Evolutionary conservation across 164 flowering plant species (phyloP).

Genomic region (Piper longum): DNA sequence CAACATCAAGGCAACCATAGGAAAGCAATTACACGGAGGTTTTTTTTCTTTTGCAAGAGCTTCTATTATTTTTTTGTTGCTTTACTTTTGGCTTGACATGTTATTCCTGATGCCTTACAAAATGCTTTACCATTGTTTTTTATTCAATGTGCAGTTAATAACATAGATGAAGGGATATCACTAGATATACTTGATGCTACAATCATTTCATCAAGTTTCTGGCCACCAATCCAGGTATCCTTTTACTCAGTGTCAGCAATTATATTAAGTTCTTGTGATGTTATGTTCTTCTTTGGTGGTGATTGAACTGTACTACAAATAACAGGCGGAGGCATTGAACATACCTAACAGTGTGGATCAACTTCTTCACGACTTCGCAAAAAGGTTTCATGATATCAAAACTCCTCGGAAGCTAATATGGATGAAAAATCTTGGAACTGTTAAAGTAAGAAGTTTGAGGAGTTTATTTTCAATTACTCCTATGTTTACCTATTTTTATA

Average conservation of each 20-base stretch:
- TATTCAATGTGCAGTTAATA: constrained; percentile 12
- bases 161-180: constrained; percentile 31
- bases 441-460: constrained; percentile 47
- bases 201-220: constrained; percentile 86
- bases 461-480: not conserved
- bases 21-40: constrained; percentile 42
- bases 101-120: not conserved
- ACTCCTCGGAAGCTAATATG: constrained; percentile 90
- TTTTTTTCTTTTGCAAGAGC: not conserved
- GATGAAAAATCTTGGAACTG: constrained; percentile 94
- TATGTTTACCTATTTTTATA: too few species aligned
- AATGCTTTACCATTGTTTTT: constrained; percentile 21
- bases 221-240: constrained; percentile 96
- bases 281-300: not conserved
- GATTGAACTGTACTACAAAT: constrained; percentile 13
- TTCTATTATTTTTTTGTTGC: not conserved
- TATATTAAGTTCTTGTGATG: not conserved
- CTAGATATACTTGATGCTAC: constrained; percentile 69
- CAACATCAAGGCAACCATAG: constrained; percentile 72
- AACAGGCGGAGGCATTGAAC: constrained; percentile 67
- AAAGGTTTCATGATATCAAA: constrained; percentile 77
- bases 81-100: too few species aligned
- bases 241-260: not conserved
- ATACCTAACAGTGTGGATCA: constrained; percentile 59
- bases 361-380: constrained; percentile 67